Evolutionary conservation across 805 yeast genomes (phyloP), one percentile per base, ranked within the genome.

Genomic region (Blastobotrys peoriensis): DNA sequence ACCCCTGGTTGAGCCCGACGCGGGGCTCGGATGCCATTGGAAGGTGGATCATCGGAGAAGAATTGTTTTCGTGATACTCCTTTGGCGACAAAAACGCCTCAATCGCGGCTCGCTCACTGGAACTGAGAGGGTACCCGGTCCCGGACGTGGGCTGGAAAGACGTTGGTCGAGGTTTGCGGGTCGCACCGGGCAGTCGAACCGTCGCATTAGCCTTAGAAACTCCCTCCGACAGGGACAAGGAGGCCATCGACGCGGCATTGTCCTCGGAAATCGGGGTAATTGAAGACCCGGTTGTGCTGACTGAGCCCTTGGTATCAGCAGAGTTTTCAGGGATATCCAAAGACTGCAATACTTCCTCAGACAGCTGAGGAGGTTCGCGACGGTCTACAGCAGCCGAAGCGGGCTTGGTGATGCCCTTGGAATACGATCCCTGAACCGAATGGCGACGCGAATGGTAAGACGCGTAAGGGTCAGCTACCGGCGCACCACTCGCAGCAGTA

Each of bases 81-180:
- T 6, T 15, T 17, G 25, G 37, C 20, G 16, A 28, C 46, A 27
- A 20, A 43, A 20, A 45, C 28, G 20, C 48, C 37, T 43, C 22
- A 13, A 36, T 18, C 33, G 30, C 30, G 13, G 30, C 30, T 25
- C 30, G 30, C 30, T 25, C 30, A 8, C 10, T 25, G 30, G 30
- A 25, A 13, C 30, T 25, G 13, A 25, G 10, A 25, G 30, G 30
- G 30, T 8, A 43, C 3, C 41, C 46, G 20, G 44, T 41, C 4
- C 41, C 47, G 18, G 43, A 25, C n/a, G 47, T 39, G 20, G 65
- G 65, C 57, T 64, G 68, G 58, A 55, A 65, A 6, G 67, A 62
- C 20, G 64, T 60, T 6, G 69, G 69, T 16, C 69, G 56, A 5
- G 67, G 69, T 49, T 60, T 64, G 34, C 59, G 39, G 4, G 48